A percentile compares a stretch with the other conserved stretches of the same genome.
phyloP scores from a whole-genome alignment of 1,284 basidiomycete genomes.

The Anthracocystis setariae region DNA sequence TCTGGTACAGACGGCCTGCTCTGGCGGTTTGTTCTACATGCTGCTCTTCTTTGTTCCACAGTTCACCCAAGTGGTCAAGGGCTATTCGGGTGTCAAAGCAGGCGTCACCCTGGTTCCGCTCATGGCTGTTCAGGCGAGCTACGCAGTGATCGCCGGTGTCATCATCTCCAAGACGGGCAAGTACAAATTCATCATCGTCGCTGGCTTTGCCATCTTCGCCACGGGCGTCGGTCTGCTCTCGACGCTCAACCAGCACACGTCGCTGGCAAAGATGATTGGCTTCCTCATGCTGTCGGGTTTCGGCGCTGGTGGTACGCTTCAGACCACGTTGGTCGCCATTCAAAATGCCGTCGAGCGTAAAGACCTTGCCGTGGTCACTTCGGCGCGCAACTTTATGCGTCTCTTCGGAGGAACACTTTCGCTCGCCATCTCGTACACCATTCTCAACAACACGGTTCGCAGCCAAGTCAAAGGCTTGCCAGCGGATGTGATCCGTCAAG shows the following conservation, averaged over 20 bases:
- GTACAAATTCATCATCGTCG: conserved; percentile 75
- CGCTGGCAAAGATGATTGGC: conserved; percentile 73
- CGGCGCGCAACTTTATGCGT: conserved; percentile 76
- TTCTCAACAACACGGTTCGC: conserved; percentile 55
- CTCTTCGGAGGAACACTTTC: conserved; percentile 75
- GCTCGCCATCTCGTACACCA: conserved; percentile 74
- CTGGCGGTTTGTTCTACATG: conserved; percentile 61
- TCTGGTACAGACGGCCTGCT: conserved; percentile 70
- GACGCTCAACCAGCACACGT: conserved; percentile 72
- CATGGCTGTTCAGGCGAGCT: conserved; percentile 72
- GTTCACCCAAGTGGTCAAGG: conserved; percentile 78
- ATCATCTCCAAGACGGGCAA: conserved; percentile 76
- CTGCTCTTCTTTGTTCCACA: conserved; percentile 74
- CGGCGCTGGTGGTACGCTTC: conserved; percentile 74
- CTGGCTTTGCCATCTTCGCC: conserved; percentile 72
- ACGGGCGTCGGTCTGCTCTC: conserved; percentile 74
- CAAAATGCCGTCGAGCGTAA: conserved; percentile 76
- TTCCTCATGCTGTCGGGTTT: conserved; percentile 77
- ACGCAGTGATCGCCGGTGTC: conserved; percentile 71
- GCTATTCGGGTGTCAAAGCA: conserved; percentile 74
- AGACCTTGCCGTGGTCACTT: conserved; percentile 79
- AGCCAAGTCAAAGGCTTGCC: conserved; percentile 12
- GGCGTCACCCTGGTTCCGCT: conserved; percentile 77
- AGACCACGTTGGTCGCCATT: conserved; percentile 72
- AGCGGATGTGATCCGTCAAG: conserved; percentile 17